phyloP scores from a whole-genome alignment of 2,329 filamentous ascomycete species.

The Colletotrichum agaves region DNA sequence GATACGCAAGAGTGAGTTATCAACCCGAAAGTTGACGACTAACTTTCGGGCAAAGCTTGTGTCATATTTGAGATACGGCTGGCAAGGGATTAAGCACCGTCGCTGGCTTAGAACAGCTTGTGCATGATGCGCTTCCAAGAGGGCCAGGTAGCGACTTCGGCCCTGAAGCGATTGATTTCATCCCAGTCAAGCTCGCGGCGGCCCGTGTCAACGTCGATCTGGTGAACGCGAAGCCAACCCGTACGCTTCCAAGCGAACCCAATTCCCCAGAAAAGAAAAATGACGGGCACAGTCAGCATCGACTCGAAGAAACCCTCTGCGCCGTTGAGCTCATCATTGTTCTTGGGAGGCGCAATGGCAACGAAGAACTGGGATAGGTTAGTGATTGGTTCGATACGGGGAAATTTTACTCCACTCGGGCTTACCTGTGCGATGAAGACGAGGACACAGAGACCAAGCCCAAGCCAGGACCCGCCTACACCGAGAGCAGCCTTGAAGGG shows the following conservation, averaged over 20 bases:
- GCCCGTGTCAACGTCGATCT: constrained; percentile 39
- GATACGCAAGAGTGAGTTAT: no score
- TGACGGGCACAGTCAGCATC: constrained; percentile 35
- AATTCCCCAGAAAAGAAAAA: constrained; percentile 34
- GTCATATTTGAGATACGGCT: no score
- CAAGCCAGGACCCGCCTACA: constrained; percentile 72
- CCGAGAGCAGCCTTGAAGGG: constrained; percentile 72
- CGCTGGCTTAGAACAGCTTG: constrained; percentile 20
- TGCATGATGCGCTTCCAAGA: constrained; percentile 35
- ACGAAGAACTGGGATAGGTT: constrained; percentile 52
- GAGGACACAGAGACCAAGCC: constrained; percentile 66
- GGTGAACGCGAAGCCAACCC: constrained; percentile 37
- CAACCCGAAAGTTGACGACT: no score
- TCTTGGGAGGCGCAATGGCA: constrained; percentile 50
- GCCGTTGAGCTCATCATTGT: constrained; percentile 19
- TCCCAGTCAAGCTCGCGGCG: constrained; percentile 39
- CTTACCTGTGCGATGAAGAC: constrained; percentile 64
- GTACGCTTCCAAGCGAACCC: constrained; percentile 38
- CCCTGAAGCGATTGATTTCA: constrained; percentile 33
- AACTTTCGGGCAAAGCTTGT: no score
- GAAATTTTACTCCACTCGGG: not conserved
- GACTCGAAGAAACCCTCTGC: constrained; percentile 37
- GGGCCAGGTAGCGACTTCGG: constrained; percentile 27
- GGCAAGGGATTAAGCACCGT: not conserved
- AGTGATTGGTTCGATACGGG: not conserved